phyloP scores from a whole-genome alignment of 192 early-diverging fungal species.

The Lunasporangiospora selenospora region DNA sequence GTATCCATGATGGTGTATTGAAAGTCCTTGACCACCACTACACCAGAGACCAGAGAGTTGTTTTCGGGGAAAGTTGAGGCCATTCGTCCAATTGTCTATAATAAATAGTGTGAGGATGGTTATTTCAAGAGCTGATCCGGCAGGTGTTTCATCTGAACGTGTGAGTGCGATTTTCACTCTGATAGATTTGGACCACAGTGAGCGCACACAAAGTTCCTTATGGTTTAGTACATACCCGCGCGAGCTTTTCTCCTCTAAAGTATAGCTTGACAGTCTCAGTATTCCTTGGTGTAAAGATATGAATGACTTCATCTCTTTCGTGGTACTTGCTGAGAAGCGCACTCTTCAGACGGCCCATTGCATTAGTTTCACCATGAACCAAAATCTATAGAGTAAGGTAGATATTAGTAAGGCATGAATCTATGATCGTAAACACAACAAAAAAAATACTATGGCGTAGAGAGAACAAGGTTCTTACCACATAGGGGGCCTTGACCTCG shows the following conservation, averaged over 20 bases:
- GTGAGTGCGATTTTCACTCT: no score
- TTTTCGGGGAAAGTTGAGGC: slow-evolving; percentile 78
- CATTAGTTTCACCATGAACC: slow-evolving; percentile 96
- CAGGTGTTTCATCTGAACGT: no score
- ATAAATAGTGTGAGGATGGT: no score
- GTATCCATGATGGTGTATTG: slow-evolving; percentile 86
- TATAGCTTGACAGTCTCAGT: slow-evolving; percentile 88
- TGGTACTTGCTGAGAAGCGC: slow-evolving; percentile 86
- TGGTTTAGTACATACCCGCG: slow-evolving; percentile 71
- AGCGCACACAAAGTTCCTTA: not conserved
- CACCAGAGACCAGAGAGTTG: slow-evolving; percentile 71
- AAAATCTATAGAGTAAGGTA: slow-evolving; percentile 59
- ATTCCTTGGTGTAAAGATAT: slow-evolving; percentile 91
- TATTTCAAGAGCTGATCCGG: no score
- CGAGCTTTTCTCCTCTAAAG: slow-evolving; percentile 95
- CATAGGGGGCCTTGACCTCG: slow-evolving; percentile 88
- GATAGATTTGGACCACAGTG: not conserved
- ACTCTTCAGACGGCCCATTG: slow-evolving; percentile 89
- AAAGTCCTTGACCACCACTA: slow-evolving; percentile 91
- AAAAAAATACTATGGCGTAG: not conserved
- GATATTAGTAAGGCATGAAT: not conserved
- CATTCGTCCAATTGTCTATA: slow-evolving; percentile 83
- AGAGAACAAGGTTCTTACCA: slow-evolving; percentile 57
- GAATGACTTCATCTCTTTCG: slow-evolving; percentile 77
- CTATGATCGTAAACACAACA: not conserved